Evolutionary conservation across 2,329 filamentous ascomycete genomes (phyloP).

Genomic region (Juglanconis juglandina): DNA sequence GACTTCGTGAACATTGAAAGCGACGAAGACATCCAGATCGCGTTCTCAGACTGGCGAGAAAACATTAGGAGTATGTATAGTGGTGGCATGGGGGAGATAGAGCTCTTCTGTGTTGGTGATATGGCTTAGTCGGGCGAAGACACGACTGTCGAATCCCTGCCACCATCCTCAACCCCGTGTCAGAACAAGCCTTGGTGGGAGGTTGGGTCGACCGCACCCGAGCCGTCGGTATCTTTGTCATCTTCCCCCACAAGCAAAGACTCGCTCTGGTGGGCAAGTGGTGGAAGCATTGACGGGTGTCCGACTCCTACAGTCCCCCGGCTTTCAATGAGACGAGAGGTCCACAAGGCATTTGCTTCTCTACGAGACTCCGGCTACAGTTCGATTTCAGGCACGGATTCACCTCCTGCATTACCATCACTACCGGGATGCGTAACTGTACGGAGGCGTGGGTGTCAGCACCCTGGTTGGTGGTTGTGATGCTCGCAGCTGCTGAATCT

Average conservation of each 20-base stretch:
- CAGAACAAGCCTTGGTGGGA: neutral
- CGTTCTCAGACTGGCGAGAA: conserved; percentile 91
- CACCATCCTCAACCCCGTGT: neutral
- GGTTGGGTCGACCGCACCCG: neutral
- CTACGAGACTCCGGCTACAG: neutral
- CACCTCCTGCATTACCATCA: neutral
- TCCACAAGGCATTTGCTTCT: neutral
- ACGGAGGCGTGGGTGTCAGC: neutral
- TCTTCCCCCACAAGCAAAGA: neutral
- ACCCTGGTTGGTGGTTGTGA: conserved; percentile 3
- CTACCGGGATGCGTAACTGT: neutral
- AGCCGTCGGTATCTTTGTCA: neutral
- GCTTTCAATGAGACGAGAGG: neutral
- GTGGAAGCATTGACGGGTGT: neutral
- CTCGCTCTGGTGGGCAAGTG: conserved; percentile 3
- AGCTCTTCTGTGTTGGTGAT: conserved; percentile 71
- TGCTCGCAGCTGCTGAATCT: neutral
- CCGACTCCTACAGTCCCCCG: neutral
- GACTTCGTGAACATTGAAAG: conserved; percentile 92
- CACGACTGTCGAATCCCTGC: conserved; percentile 4
- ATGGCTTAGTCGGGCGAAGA: conserved; percentile 23
- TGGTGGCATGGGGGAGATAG: conserved; percentile 81
- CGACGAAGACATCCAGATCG: conserved; percentile 94
- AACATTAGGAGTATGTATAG: conserved; percentile 53
- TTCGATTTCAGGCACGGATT: neutral